Evolutionary conservation across 1,284 basidiomycete species (phyloP), one percentile per base, ranked within the genome.

Genomic region (Microbotryum intermedium): DNA sequence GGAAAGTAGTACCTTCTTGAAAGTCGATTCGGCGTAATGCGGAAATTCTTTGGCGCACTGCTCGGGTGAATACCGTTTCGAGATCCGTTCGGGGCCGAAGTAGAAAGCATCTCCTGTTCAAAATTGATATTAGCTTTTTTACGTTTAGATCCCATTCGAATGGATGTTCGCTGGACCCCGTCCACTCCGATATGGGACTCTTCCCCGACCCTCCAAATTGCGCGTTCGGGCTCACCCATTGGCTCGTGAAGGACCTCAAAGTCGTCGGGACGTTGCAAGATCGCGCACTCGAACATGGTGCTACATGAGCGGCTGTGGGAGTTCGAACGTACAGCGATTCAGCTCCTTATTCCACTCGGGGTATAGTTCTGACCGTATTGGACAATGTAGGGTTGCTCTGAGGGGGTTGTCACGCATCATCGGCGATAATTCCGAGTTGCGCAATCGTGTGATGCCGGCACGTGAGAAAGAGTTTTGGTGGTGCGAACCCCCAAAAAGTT

Each of bases 261-360:
- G 23, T 69, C 67, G 28, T 62, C 48, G 9, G 48, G 52, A 1
- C 58, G 42, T 16, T 56, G 56, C 6, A 70, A 54, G 29, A 70
- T 43, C 48, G 59, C 59, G 46, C 61, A 62, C 47, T 70, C 69
- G 53, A 70, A 69, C 65, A 69, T 69, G 57, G 69, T 69, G 34
- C 34, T 39, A 39, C 34, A 39, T 39, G 34, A 39, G 4, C 34
- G 34, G 11, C 34, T 39, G 34, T 39, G 34, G 11, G 34, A 39
- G 34, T 10, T 16, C 6, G 34, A 34, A 4, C 34, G 34, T 16
- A 16, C 13, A 16, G 13, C 46, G 46, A 48, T 6, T 48, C 28
- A 28, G 46, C 46, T 48, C 20, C 46, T 23, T 11, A 18, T 48
- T 48, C 23, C 2, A 48, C 21, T 28, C 21, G 26, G 18, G n/a